A percentile compares a stretch with the other conserved stretches of the same genome.
These are phyloP conservation scores for Exidia glandulosa DNA, from an alignment of 768 basidiomycete species.

Conservation along the genomic window DNA sequence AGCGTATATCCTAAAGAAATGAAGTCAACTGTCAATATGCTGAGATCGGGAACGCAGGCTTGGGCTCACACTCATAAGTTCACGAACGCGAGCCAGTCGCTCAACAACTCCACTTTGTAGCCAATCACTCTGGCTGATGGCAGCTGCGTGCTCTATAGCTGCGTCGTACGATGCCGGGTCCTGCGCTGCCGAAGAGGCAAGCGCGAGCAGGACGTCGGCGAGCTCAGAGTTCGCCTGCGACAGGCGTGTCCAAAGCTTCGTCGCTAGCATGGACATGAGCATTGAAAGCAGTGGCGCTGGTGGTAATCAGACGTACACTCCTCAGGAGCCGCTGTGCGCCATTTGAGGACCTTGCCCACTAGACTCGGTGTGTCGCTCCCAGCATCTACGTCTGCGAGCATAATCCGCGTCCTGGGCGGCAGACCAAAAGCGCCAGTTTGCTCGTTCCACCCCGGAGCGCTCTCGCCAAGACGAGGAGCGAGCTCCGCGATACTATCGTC, in stretches of 20 bases:
- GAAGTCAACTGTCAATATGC: no score
- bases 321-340: slow-evolving; percentile 57
- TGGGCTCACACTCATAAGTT: not conserved
- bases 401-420: slow-evolving; percentile 70
- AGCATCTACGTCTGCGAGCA: slow-evolving; percentile 92
- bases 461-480: not conserved
- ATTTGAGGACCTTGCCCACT: slow-evolving; percentile 81
- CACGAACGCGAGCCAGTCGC: not conserved
- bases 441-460: slow-evolving; percentile 54
- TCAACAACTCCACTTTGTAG: not conserved
- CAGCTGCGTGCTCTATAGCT: not conserved
- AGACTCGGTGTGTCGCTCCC: slow-evolving; percentile 94
- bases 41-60: slow-evolving; percentile 3
- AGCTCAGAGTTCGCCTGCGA: slow-evolving; percentile 10
- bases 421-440: slow-evolving; percentile 59
- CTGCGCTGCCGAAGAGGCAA: slow-evolving; percentile 1
- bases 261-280: slow-evolving; percentile 2
- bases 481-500: slow-evolving; percentile 35
- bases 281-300: not conserved
- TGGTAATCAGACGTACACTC: slow-evolving; percentile 32
- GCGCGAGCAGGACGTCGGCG: slow-evolving; percentile 1
- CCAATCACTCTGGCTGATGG: not conserved
- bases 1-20: slow-evolving; percentile 61
- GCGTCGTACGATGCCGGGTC: slow-evolving; percentile 3
- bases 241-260: slow-evolving; percentile 13